A percentile compares a stretch with the other conserved stretches of the same genome.
phyloP scores from a whole-genome alignment of 805 yeast genomes.

The Ogataea methanolica region DNA sequence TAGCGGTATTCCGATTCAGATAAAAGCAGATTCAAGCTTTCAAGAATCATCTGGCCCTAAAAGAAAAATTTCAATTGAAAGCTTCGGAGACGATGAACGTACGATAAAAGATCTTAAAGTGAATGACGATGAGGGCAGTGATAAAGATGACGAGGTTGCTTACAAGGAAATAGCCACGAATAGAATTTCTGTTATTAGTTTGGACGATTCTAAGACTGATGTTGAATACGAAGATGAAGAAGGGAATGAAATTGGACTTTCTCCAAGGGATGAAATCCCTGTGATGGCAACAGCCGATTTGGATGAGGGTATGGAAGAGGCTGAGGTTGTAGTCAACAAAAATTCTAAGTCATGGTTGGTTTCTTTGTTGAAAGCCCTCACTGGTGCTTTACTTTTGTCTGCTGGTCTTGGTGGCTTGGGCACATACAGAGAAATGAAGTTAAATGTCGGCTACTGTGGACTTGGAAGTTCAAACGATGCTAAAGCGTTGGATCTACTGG shows the following conservation, averaged over 20 bases:
- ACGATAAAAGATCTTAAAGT: slow-evolving; percentile 12
- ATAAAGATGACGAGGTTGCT: slow-evolving; percentile 20
- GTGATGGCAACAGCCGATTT: slow-evolving; percentile 3
- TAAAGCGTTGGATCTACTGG: slow-evolving; percentile 12
- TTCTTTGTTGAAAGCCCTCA: neutral
- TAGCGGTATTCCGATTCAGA: neutral
- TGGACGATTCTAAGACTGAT: slow-evolving; percentile 11
- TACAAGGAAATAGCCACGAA: neutral
- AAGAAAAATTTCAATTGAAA: slow-evolving; percentile 13
- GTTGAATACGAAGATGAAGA: slow-evolving; percentile 7
- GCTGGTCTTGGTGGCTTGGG: slow-evolving; percentile 35
- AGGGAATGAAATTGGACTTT: neutral
- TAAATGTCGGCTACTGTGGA: slow-evolving; percentile 73
- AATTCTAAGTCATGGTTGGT: neutral
- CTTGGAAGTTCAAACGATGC: slow-evolving; percentile 32
- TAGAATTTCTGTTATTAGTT: slow-evolving; percentile 3
- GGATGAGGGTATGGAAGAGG: neutral
- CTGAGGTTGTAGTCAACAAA: neutral
- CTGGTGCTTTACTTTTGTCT: slow-evolving; percentile 28
- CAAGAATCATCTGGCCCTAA: slow-evolving; percentile 19
- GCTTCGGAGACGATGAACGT: slow-evolving; percentile 17
- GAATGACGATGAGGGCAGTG: slow-evolving; percentile 25
- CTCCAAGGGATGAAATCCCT: no score
- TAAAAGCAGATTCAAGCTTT: neutral
- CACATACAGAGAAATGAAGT: slow-evolving; percentile 63